A percentile compares a stretch with the other conserved stretches of the same genome.
These are phyloP conservation scores for Casuarina cunninghamiana DNA, from an alignment of 306 rosid genomes.

Conservation along the genomic window DNA sequence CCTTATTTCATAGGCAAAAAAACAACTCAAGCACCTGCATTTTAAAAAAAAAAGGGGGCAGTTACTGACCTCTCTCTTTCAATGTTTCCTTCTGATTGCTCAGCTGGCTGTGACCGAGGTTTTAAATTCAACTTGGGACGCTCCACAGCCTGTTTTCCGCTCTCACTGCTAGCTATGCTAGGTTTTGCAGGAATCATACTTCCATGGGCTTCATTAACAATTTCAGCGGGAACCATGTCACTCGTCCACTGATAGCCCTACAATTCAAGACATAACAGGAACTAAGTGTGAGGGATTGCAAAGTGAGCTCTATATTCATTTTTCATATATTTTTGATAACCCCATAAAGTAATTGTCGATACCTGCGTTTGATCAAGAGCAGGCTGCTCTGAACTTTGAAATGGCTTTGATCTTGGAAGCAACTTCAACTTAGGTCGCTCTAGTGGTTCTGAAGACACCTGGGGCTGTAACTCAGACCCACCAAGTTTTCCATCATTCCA, in stretches of 20 bases:
- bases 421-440: conserved; percentile 82
- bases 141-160: conserved; percentile 60
- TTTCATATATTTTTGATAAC: not conserved
- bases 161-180: conserved; percentile 50
- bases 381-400: conserved; percentile 52
- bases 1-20: not conserved
- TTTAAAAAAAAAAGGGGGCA: not conserved
- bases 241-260: conserved; percentile 44
- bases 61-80: conserved; percentile 75
- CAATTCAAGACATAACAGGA: conserved; percentile 25
- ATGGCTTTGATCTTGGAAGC: conserved; percentile 69
- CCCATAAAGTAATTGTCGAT: conserved; percentile 23
- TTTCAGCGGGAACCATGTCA: conserved; percentile 52
- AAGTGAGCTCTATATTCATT: not conserved
- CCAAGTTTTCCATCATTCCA: conserved; percentile 41
- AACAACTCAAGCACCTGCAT: not conserved
- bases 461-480: conserved; percentile 51
- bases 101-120: conserved; percentile 72
- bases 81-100: conserved; percentile 50
- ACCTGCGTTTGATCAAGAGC: conserved; percentile 58
- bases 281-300: conserved; percentile 20
- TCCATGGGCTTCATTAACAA: conserved; percentile 45
- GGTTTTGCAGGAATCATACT: conserved; percentile 55
- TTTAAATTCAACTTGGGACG: conserved; percentile 89
- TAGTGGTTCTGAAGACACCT: conserved; percentile 44